Conservation (phyloP, 2,329 filamentous ascomycete species). For the Beauveria sp. region DNA sequence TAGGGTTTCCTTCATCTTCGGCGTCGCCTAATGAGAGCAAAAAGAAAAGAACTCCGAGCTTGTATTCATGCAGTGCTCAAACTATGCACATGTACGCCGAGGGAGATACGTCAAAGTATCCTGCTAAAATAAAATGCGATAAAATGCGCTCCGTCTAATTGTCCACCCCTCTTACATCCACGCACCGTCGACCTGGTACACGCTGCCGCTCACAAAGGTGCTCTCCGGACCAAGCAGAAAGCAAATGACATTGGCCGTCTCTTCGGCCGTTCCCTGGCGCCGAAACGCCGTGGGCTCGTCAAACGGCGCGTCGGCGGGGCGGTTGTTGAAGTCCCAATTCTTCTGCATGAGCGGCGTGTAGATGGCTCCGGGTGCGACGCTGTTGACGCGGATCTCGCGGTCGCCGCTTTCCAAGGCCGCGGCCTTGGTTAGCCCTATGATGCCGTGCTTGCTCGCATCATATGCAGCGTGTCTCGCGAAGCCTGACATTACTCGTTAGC, state of each 20-base stretch:
- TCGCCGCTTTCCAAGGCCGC: slow-evolving; percentile 29
- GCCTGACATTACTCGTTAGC: slow-evolving; percentile 16
- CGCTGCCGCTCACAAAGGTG: slow-evolving; percentile 37
- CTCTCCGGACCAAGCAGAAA: slow-evolving; percentile 41
- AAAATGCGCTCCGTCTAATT: not conserved
- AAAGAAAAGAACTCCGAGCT: too few relatives aligned
- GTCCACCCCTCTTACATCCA: slow-evolving; percentile 20
- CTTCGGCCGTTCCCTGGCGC: slow-evolving; percentile 39
- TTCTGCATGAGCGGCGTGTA: slow-evolving; percentile 41
- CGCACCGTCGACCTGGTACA: slow-evolving; percentile 38
- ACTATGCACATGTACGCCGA: too few relatives aligned
- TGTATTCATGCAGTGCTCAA: too few relatives aligned
- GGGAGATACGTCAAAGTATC: too few relatives aligned
- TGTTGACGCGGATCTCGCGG: slow-evolving; percentile 36
- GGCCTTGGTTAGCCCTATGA: slow-evolving; percentile 25
- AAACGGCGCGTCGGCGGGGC: slow-evolving; percentile 30
- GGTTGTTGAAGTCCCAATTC: slow-evolving; percentile 27
- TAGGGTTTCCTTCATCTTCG: too few relatives aligned
- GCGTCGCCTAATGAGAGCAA: too few relatives aligned
- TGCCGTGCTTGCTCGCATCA: slow-evolving; percentile 28
- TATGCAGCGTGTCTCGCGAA: slow-evolving; percentile 26
- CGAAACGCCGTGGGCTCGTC: slow-evolving; percentile 34
- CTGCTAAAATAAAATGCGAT: not conserved
- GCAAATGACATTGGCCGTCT: slow-evolving; percentile 37
- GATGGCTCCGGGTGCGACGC: slow-evolving; percentile 39